A percentile compares a stretch with the other conserved stretches of the same genome.
Evolutionary conservation across 179 eudicot genomes (phyloP).

Genomic region (Heliamphora pulchella): DNA sequence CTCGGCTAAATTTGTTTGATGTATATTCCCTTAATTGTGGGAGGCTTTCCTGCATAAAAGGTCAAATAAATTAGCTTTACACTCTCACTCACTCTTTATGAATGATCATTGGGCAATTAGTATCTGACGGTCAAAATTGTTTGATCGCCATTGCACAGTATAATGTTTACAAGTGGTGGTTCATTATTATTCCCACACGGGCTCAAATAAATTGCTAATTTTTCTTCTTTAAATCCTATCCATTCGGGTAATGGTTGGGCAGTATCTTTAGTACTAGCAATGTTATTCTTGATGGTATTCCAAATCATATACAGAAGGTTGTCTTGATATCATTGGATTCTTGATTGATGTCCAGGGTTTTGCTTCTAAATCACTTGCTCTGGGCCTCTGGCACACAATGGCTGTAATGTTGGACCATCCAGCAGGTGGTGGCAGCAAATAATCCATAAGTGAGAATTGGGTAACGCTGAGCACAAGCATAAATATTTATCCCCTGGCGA

Average conservation of each 20-base stretch:
- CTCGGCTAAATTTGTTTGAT: background rate
- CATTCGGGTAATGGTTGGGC: background rate
- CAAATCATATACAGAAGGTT: background rate
- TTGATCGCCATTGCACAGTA: background rate
- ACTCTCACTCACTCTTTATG: background rate
- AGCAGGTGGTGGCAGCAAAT: background rate
- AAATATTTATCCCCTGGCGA: background rate
- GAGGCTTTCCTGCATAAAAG: background rate
- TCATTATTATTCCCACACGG: background rate
- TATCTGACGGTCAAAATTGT: background rate
- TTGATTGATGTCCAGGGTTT: background rate
- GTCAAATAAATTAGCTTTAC: background rate
- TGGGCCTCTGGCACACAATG: background rate
- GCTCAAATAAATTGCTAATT: background rate
- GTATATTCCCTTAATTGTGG: background rate
- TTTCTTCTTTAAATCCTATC: background rate
- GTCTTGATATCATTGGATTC: background rate
- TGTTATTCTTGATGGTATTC: background rate
- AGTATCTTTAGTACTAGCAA: background rate
- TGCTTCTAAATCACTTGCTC: constrained; percentile 8
- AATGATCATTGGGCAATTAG: constrained; percentile 1
- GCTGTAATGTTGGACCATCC: background rate
- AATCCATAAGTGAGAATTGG: background rate
- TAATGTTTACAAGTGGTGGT: background rate
- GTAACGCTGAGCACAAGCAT: background rate